These are phyloP conservation scores for Nigrospora osmanthi DNA, from an alignment of 2,329 filamentous ascomycete species.

Conservation along the genomic window DNA sequence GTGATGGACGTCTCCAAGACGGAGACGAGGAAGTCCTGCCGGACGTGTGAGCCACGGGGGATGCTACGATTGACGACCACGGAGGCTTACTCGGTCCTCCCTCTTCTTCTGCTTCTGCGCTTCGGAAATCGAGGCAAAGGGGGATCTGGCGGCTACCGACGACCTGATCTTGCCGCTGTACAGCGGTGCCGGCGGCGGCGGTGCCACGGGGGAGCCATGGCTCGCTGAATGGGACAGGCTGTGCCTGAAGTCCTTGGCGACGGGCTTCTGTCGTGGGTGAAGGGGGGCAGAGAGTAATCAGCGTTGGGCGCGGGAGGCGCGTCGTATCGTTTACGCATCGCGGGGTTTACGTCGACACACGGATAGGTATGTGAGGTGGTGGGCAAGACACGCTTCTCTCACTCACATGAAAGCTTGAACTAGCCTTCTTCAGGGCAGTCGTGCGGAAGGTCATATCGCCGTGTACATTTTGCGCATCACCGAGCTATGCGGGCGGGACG, in stretches of 20 bases:
- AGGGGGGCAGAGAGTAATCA: no score
- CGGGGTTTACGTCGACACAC: constrained; percentile 6
- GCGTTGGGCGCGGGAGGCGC: no score
- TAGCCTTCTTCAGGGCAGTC: constrained; percentile 30
- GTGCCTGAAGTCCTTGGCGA: constrained; percentile 13
- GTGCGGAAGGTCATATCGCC: constrained; percentile 30
- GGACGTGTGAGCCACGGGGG: constrained; percentile 1
- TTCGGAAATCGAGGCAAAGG: constrained; percentile 31
- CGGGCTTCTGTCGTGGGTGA: constrained; percentile 10
- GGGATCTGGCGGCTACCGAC: constrained; percentile 16
- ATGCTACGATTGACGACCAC: neutral
- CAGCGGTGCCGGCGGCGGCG: constrained; percentile 8
- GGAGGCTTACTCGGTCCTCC: constrained; percentile 33
- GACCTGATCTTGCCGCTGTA: constrained; percentile 3
- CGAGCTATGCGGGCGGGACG: neutral
- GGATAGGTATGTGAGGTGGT: neutral
- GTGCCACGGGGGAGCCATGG: constrained; percentile 15
- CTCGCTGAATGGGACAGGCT: constrained; percentile 5
- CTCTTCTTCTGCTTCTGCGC: constrained; percentile 38
- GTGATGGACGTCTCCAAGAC: constrained; percentile 84
- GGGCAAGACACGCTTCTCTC: neutral
- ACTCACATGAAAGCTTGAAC: constrained; percentile 25
- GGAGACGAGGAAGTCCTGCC: constrained; percentile 75
- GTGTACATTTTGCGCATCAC: constrained; percentile 8
- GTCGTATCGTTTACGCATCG: neutral